These are phyloP conservation scores for Hyaloscypha bicolor DNA, from an alignment of 495 filamentous ascomycete genomes.

Conservation along the genomic window DNA sequence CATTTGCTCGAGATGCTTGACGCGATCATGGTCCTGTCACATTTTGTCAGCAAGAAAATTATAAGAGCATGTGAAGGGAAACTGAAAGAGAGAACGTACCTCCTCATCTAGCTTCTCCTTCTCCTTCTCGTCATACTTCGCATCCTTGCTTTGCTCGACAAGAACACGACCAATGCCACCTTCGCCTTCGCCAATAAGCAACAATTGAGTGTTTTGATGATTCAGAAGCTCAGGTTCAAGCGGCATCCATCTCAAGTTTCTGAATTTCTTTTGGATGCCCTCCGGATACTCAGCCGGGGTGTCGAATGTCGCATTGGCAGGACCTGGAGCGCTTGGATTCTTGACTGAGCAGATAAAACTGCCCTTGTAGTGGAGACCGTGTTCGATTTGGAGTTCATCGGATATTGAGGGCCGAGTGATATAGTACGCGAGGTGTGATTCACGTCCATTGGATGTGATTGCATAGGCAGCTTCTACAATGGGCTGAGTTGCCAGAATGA, in stretches of 20 bases:
- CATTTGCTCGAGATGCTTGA: conserved; percentile 56
- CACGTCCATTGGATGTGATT: conserved; percentile 69
- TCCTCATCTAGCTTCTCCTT: conserved; percentile 32
- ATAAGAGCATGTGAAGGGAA: too few relatives aligned
- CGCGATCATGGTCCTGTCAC: conserved; percentile 57
- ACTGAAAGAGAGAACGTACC: too few relatives aligned
- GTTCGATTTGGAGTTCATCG: conserved; percentile 73
- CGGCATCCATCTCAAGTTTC: conserved; percentile 71
- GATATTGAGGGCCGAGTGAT: conserved; percentile 74
- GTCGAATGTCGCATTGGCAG: conserved; percentile 63
- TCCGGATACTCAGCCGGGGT: conserved; percentile 72
- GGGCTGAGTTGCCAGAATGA: conserved; percentile 68
- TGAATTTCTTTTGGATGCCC: conserved; percentile 74
- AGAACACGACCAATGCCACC: conserved; percentile 61
- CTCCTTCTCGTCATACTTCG: conserved; percentile 49
- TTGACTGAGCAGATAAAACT: conserved; percentile 80
- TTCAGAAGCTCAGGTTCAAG: conserved; percentile 76
- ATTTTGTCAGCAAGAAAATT: too few relatives aligned
- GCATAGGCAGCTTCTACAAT: conserved; percentile 88
- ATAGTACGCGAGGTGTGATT: conserved; percentile 80
- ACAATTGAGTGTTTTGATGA: conserved; percentile 76
- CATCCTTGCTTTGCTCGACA: conserved; percentile 54
- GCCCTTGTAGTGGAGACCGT: conserved; percentile 72
- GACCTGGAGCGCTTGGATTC: conserved; percentile 73
- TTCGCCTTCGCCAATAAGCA: conserved; percentile 77